Evolutionary conservation across 495 filamentous ascomycete genomes (phyloP).

Genomic region (Tirmania nivea): DNA sequence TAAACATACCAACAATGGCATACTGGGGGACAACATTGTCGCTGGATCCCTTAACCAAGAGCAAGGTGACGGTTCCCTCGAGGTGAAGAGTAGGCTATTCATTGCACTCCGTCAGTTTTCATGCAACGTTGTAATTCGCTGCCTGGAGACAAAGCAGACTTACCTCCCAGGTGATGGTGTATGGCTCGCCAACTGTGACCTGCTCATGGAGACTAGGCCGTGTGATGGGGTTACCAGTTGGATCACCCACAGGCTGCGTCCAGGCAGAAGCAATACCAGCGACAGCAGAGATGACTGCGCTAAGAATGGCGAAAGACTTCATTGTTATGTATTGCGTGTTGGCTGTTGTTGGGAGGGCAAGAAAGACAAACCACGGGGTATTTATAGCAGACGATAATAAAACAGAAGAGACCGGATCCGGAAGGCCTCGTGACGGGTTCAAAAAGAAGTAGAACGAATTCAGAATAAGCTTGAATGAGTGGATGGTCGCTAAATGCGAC

Average conservation of each 20-base stretch:
- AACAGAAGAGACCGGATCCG: background rate
- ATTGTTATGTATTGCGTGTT: conserved; percentile 22
- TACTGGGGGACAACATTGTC: conserved; percentile 32
- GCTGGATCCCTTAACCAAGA: conserved; percentile 40
- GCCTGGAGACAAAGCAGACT: conserved; percentile 1
- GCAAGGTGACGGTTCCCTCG: conserved; percentile 31
- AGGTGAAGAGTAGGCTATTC: conserved; percentile 3
- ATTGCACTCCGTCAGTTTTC: background rate
- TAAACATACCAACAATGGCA: conserved; percentile 25
- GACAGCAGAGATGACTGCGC: conserved; percentile 27
- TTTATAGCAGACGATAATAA: too few relatives aligned
- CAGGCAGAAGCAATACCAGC: conserved; percentile 31
- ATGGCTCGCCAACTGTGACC: conserved; percentile 34
- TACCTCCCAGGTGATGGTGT: conserved; percentile 37
- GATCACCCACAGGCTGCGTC: conserved; percentile 20
- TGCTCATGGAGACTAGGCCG: conserved; percentile 29
- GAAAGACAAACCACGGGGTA: background rate
- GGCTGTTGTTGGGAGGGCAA: background rate
- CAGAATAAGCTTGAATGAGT: background rate
- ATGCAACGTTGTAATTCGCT: background rate
- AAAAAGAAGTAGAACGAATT: background rate
- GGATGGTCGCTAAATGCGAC: background rate
- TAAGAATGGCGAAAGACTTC: conserved; percentile 28
- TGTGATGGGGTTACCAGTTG: conserved; percentile 37
- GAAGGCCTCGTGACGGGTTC: background rate